These are phyloP conservation scores for Ilex paraguariensis DNA, from an alignment of 305 asterid species.

Conservation along the genomic window DNA sequence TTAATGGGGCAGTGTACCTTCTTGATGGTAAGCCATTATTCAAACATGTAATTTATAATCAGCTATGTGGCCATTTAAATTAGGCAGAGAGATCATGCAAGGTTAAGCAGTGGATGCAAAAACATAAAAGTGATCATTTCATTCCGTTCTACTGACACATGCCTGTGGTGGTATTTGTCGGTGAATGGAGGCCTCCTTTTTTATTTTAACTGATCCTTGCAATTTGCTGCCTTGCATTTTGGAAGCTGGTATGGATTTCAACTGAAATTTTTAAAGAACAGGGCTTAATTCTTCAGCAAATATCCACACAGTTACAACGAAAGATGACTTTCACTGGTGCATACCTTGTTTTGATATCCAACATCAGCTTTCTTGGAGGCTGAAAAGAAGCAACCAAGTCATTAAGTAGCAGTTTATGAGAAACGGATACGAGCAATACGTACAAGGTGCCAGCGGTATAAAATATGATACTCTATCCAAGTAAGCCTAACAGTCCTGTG, in stretches of 20 bases:
- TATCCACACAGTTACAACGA: not conserved
- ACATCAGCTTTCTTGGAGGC: slow-evolving; percentile 13
- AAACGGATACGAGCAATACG: too few species aligned
- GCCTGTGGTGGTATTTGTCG: not conserved
- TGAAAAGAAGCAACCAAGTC: slow-evolving; percentile 8
- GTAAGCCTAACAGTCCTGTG: too few species aligned
- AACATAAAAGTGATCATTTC: not conserved
- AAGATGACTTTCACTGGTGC: not conserved
- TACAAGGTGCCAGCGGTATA: not conserved
- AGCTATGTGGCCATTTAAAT: too few species aligned
- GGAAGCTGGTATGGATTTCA: slow-evolving; percentile 12
- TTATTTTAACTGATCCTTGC: slow-evolving; percentile 22
- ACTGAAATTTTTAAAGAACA: slow-evolving; percentile 5
- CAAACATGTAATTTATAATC: too few species aligned
- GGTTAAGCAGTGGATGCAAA: too few species aligned
- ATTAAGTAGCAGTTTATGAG: too few species aligned
- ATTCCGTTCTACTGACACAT: not conserved
- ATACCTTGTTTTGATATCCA: slow-evolving; percentile 13
- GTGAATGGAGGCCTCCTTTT: slow-evolving; percentile 19
- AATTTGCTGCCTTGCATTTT: slow-evolving; percentile 10
- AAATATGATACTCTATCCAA: not conserved
- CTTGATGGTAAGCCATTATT: too few species aligned
- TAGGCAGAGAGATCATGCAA: too few species aligned
- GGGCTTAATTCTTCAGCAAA: slow-evolving; percentile 5
- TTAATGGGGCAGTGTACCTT: not conserved